Conservation (phyloP, 371 early-diverging fungal species). For the Encephalitozoon hellem region DNA sequence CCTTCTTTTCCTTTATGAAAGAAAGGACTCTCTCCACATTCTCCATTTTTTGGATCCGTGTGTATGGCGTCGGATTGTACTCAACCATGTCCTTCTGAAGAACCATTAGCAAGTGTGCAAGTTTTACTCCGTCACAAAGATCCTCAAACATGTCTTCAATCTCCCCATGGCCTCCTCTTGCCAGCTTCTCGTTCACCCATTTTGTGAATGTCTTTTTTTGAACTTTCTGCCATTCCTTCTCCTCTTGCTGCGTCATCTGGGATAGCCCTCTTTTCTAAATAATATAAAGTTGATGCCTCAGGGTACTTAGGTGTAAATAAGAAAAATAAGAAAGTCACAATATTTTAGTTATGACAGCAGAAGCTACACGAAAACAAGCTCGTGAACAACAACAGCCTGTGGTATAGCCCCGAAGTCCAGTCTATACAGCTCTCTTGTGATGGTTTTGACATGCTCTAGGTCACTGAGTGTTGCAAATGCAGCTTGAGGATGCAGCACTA, state of each 20-base stretch:
- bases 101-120: conserved; percentile 59
- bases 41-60: conserved; percentile 83
- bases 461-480: conserved; percentile 13
- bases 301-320: neutral
- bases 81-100: conserved; percentile 68
- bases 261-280: conserved; percentile 6
- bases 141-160: conserved; percentile 67
- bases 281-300: neutral
- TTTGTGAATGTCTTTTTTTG: conserved; percentile 66
- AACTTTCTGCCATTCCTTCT: conserved; percentile 62
- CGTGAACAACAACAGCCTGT: neutral
- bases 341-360: neutral
- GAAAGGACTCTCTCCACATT: conserved; percentile 82
- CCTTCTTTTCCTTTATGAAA: conserved; percentile 73
- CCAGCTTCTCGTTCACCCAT: conserved; percentile 83
- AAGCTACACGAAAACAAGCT: conserved; percentile 11
- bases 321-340: neutral
- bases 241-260: conserved; percentile 19
- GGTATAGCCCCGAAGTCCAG: conserved; percentile 20
- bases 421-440: conserved; percentile 3
- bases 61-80: conserved; percentile 72
- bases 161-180: conserved; percentile 63
- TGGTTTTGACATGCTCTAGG: neutral
- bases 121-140: conserved; percentile 68
- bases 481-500: conserved; percentile 4